A percentile compares a stretch with the other conserved stretches of the same genome.
These are phyloP conservation scores for Zelonia costaricensis DNA, from an alignment of 208 protist genomes.

Conservation along the genomic window DNA sequence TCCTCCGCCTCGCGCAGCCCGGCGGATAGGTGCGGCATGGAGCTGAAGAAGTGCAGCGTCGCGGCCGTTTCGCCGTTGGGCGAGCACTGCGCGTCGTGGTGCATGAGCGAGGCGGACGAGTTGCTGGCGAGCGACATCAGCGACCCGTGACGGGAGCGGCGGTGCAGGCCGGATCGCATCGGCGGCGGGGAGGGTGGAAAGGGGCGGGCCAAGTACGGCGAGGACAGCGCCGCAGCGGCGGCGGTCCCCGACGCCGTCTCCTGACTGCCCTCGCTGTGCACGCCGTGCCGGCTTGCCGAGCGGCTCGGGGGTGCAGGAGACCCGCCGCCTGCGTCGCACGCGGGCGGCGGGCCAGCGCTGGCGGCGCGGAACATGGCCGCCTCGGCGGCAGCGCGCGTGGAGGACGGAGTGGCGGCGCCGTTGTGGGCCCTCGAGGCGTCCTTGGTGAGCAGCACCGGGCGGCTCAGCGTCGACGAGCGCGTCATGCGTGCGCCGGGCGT, in stretches of 20 bases:
- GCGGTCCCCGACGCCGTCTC: too few species aligned
- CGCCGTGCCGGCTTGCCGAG: too few species aligned
- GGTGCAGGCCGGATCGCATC: constrained; percentile 6
- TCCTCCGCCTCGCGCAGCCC: neutral
- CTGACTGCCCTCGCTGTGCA: too few species aligned
- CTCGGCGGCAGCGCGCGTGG: too few species aligned
- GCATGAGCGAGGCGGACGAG: constrained; percentile 12
- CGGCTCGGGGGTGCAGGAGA: too few species aligned
- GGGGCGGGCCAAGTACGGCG: neutral
- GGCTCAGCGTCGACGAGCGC: constrained; percentile 20
- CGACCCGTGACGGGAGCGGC: constrained; percentile 8
- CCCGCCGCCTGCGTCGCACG: too few species aligned
- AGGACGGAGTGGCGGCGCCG: neutral
- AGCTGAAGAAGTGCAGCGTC: constrained; percentile 9
- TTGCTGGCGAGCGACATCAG: constrained; percentile 15
- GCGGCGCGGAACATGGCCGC: too few species aligned
- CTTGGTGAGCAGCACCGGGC: constrained; percentile 16
- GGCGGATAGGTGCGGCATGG: constrained; percentile 10
- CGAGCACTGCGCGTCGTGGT: neutral
- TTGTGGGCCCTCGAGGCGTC: neutral
- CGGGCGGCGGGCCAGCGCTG: too few species aligned
- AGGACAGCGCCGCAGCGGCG: neutral
- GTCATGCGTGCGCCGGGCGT: constrained; percentile 11
- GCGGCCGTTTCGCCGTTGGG: constrained; percentile 10
- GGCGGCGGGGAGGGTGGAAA: constrained; percentile 8